Evolutionary conservation across 306 rosid species (phyloP).

Genomic region (Corylus avellana): DNA sequence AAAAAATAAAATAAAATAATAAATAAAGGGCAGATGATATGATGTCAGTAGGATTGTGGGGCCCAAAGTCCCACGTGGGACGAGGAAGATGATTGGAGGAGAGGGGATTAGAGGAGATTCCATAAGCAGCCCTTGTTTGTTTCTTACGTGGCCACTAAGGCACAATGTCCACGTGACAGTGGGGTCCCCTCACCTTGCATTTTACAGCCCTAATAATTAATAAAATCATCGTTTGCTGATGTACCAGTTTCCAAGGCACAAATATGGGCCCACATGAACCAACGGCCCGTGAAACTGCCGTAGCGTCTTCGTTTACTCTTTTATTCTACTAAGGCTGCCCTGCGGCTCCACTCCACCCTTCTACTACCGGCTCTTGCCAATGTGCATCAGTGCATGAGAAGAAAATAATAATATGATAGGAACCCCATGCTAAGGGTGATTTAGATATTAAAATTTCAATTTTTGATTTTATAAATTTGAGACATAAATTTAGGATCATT

Average conservation of each 20-base stretch:
- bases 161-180: constrained; percentile 55
- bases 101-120: constrained; percentile 81
- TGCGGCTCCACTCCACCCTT: too few species aligned
- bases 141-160: constrained; percentile 52
- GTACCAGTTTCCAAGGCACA: neutral
- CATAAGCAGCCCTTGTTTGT: constrained; percentile 22
- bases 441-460: too few species aligned
- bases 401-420: too few species aligned
- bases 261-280: neutral
- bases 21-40: constrained; percentile 14
- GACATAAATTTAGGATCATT: too few species aligned
- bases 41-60: constrained; percentile 33
- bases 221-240: neutral
- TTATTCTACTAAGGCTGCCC: too few species aligned
- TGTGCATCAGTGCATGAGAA: neutral
- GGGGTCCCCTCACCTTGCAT: constrained; percentile 34
- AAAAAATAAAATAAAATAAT: neutral
- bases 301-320: neutral
- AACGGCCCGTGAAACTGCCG: constrained; percentile 9
- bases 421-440: too few species aligned
- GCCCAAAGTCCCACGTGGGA: constrained; percentile 81
- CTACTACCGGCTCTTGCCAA: neutral
- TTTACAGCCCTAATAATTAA: neutral
- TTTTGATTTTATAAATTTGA: too few species aligned
- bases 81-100: constrained; percentile 67